Conservation (phyloP, 177 flowering plant species). For the Vitis hybrid region DNA sequence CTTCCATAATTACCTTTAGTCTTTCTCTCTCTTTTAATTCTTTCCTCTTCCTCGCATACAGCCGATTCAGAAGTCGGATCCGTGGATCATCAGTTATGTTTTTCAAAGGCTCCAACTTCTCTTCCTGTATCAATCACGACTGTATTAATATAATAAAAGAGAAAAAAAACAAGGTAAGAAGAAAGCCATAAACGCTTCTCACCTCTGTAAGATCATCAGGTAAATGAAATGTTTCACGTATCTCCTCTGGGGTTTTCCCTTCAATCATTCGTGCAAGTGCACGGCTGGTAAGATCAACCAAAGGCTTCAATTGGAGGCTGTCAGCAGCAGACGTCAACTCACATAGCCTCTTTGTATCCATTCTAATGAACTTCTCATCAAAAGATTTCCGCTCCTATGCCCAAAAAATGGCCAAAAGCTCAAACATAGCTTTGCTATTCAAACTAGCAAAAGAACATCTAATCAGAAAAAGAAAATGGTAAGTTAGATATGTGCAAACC, state of each 20-base stretch:
- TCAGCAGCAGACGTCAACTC: conserved; percentile 94
- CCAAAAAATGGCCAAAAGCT: not conserved
- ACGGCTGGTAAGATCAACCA: conserved; percentile 90
- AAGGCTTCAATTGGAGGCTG: conserved; percentile 82
- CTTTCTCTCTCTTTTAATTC: conserved; percentile 78
- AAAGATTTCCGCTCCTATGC: conserved; percentile 78
- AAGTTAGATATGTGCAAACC: conserved; percentile 33
- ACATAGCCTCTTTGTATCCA: conserved; percentile 80
- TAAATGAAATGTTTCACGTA: conserved; percentile 82
- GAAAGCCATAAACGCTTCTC: not conserved
- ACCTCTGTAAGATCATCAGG: conserved; percentile 98
- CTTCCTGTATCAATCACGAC: conserved; percentile 49
- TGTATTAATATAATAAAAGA: too few relatives aligned
- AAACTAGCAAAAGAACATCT: not conserved
- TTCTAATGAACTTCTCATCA: conserved; percentile 84
- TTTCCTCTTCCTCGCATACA: conserved; percentile 87
- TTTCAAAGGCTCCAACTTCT: conserved; percentile 81
- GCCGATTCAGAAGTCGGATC: conserved; percentile 73
- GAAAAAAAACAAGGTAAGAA: conserved; percentile 11
- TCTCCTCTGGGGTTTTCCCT: conserved; percentile 92
- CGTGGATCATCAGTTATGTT: conserved; percentile 86
- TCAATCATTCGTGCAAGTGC: conserved; percentile 96
- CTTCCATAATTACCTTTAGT: conserved; percentile 43
- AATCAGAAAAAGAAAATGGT: not conserved
- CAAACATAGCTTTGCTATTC: not conserved